Evolutionary conservation across 164 flowering plant genomes (phyloP).

Genomic region (Vitis cinerea): DNA sequence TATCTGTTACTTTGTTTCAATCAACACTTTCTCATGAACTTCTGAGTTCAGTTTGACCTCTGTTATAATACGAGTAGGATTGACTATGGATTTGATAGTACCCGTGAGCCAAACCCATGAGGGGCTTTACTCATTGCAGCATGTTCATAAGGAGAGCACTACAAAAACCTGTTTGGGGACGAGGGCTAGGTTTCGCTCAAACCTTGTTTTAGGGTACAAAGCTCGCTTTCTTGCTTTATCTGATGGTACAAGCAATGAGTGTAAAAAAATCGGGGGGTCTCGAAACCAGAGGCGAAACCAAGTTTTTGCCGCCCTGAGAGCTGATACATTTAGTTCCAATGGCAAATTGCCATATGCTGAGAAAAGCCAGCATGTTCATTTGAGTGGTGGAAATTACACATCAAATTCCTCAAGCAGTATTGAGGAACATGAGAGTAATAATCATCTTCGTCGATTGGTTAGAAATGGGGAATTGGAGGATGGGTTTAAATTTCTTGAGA

Average conservation of each 20-base stretch:
- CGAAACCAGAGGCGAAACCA: constrained; percentile 16
- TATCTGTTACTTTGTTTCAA: neutral
- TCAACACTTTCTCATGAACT: neutral
- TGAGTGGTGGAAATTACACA: constrained; percentile 18
- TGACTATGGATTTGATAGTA: constrained; percentile 50
- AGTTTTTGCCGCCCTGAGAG: constrained; percentile 33
- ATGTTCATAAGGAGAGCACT: constrained; percentile 7
- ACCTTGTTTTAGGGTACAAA: constrained; percentile 21
- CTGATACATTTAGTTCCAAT: constrained; percentile 30
- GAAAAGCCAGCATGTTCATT: constrained; percentile 23
- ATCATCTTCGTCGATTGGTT: constrained; percentile 52
- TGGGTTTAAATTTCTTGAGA: constrained; percentile 54
- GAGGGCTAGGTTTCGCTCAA: constrained; percentile 14
- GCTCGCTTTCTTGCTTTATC: constrained; percentile 24
- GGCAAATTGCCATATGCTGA: constrained; percentile 30
- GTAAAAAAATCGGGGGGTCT: constrained; percentile 13
- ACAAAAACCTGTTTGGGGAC: constrained; percentile 16
- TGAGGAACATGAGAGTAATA: constrained; percentile 61
- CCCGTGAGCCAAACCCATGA: constrained; percentile 44
- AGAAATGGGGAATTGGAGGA: constrained; percentile 66
- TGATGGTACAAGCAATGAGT: constrained; percentile 11
- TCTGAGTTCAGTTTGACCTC: neutral
- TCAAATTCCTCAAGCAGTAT: constrained; percentile 19
- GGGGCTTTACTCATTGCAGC: constrained; percentile 47
- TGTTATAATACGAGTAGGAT: constrained; percentile 2